Conservation (phyloP, 441 rosid species). For the Corymbia citriodora region DNA sequence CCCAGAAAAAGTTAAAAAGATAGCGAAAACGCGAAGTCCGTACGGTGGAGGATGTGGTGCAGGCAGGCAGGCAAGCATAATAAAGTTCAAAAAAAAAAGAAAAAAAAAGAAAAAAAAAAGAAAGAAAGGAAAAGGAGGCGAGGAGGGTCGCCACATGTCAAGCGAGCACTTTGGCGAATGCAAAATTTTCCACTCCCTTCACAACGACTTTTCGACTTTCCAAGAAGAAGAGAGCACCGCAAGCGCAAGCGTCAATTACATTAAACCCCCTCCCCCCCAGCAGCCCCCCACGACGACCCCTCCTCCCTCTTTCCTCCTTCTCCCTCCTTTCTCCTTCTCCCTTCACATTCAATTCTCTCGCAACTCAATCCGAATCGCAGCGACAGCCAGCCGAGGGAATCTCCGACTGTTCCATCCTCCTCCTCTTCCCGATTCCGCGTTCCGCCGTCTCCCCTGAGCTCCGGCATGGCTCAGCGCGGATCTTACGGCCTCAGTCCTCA, state of each 20-base stretch:
- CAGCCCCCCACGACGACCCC: not conserved
- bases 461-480: constrained; percentile 62
- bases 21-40: not conserved
- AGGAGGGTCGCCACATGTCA: not conserved
- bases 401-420: not conserved
- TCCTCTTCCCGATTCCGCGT: not conserved
- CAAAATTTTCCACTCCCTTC: not conserved
- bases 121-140: not conserved
- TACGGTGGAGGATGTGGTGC: not conserved
- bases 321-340: not conserved
- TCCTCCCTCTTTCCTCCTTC: not conserved
- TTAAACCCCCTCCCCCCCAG: not conserved
- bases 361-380: not conserved
- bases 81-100: not conserved
- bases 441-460: constrained; percentile 9
- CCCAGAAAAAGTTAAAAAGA: not conserved
- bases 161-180: not conserved
- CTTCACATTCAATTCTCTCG: not conserved
- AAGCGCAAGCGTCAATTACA: not conserved
- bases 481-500: constrained; percentile 53
- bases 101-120: not conserved
- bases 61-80: not conserved
- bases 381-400: not conserved
- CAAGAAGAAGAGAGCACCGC: not conserved
- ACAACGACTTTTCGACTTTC: not conserved